Evolutionary conservation across 108 stramenopile species (phyloP).

Genomic region (Fistulifera solaris): DNA sequence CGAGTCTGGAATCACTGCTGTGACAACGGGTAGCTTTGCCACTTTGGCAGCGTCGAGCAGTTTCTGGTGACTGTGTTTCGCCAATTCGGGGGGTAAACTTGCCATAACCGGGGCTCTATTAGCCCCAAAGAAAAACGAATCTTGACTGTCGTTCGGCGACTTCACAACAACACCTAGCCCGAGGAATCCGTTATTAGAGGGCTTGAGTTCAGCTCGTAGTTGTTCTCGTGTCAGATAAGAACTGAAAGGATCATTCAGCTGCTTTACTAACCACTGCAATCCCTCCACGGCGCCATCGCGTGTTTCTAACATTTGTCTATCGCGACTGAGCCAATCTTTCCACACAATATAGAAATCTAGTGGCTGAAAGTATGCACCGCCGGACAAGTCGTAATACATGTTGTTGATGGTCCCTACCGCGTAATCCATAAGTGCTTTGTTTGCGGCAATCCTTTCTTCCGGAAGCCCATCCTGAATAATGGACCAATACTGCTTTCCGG

Average conservation of each 20-base stretch:
- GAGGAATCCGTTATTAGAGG: conserved; percentile 38
- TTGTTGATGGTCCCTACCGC: conserved; percentile 69
- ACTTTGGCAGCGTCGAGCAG: conserved; percentile 14
- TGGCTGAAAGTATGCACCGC: conserved; percentile 53
- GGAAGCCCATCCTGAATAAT: conserved; percentile 11
- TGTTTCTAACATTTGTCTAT: conserved; percentile 18
- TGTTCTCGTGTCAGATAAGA: conserved; percentile 75
- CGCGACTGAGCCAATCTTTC: conserved; percentile 27
- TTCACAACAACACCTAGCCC: conserved; percentile 64
- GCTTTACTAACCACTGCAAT: conserved; percentile 48
- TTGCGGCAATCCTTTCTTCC: conserved; percentile 28
- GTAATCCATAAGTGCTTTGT: conserved; percentile 63
- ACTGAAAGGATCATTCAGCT: conserved; percentile 64
- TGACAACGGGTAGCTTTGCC: conserved; percentile 54
- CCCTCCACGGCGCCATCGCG: conserved; percentile 49
- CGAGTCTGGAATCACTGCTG: conserved; percentile 65
- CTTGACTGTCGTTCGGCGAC: conserved; percentile 10
- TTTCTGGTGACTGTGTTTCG: not conserved
- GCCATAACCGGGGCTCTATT: conserved; percentile 3
- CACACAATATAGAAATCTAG: conserved; percentile 47
- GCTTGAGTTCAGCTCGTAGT: conserved; percentile 36
- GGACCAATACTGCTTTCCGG: conserved; percentile 17
- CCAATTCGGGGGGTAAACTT: not conserved
- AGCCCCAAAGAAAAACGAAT: conserved; percentile 3
- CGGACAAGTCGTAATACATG: conserved; percentile 74